A percentile compares a stretch with the other conserved stretches of the same genome.
Evolutionary conservation across 352 stramenopile species (phyloP).

Genomic region (Pythium scleroteichum): DNA sequence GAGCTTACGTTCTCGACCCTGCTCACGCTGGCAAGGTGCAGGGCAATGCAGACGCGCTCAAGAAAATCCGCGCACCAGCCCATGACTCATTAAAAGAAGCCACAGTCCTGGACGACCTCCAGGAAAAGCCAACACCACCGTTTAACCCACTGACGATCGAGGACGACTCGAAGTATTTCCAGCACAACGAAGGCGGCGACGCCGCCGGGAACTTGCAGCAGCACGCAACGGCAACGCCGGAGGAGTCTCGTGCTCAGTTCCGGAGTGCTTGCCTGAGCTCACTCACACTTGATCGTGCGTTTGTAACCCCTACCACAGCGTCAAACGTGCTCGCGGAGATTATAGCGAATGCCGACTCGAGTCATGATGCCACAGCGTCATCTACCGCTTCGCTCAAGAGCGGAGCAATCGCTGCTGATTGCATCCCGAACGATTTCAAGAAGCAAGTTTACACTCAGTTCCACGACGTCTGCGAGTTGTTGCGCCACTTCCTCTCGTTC

Average conservation of each 20-base stretch:
- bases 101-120: constrained; percentile 72
- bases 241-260: constrained; percentile 47
- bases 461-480: constrained; percentile 79
- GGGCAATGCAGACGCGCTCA: constrained; percentile 23
- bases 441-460: constrained; percentile 87
- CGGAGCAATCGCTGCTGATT: constrained; percentile 62
- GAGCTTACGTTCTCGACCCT: constrained; percentile 79
- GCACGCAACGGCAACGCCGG: constrained; percentile 9
- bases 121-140: constrained; percentile 43
- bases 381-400: constrained; percentile 51
- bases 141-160: constrained; percentile 82
- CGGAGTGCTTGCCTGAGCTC: constrained; percentile 37
- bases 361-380: constrained; percentile 50
- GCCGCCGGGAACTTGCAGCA: background rate
- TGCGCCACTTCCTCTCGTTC: constrained; percentile 86
- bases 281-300: constrained; percentile 58
- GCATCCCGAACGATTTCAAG: constrained; percentile 86
- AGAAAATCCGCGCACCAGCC: constrained; percentile 37
- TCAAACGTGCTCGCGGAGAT: constrained; percentile 66
- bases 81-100: constrained; percentile 66
- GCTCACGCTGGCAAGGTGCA: constrained; percentile 62
- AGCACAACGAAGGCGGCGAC: constrained; percentile 41
- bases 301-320: constrained; percentile 48
- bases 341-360: constrained; percentile 60
- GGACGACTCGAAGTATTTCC: constrained; percentile 83